Base-by-base conservation (phyloP, 2,329 filamentous ascomycete species). In the Sarocladium brachiariae region DNA sequence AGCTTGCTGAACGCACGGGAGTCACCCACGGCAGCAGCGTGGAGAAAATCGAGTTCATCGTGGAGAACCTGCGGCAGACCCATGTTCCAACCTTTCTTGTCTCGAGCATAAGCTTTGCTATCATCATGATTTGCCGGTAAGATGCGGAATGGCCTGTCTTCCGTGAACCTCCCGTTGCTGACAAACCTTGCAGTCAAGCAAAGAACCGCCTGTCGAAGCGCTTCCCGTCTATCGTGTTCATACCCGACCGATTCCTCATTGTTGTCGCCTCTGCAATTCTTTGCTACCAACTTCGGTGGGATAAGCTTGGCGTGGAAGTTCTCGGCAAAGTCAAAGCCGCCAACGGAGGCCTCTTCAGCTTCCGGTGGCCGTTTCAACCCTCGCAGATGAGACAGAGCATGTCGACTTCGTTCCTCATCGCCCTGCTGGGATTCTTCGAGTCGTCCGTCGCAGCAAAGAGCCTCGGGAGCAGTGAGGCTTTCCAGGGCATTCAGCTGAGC, bases 351-450 rank as follows among this genome's bases (percentile, higher is more conserved):
- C 59, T 76, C 5, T 95, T 97, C 62, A 75, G 81, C 2, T 90
- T 96, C 58, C 83, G 87, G 54, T 96, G 91, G 77, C 92, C 93
- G 0, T 93, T 96, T 61, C 81, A 84, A 56, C 70, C 80, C 2
- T 75, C 80, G 4, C 81, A 95, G 58, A 83, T 97, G 74, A 77
- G 81, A 21, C 86, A 96, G 63, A 87, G 89, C 33, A 86, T 97
- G 77, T 85, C 88, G 49, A 97, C 93, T 0, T 87, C 89, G 0
- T 96, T 99, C 61, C 76, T 97, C 50, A 96, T 99, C 56, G 89
- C 91, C 1, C 76, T 99, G 21, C 82, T 99, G 0, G 93, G 93
- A n/a, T 99, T 99, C 69, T 99, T 99, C 60, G 93, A 99, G 67
- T 96, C 89, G 2, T 96, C 90, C 0, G 90, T 99, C 11, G 93